These are phyloP conservation scores for Pisolithus albus DNA, from an alignment of 768 basidiomycete species.

Conservation along the genomic window DNA sequence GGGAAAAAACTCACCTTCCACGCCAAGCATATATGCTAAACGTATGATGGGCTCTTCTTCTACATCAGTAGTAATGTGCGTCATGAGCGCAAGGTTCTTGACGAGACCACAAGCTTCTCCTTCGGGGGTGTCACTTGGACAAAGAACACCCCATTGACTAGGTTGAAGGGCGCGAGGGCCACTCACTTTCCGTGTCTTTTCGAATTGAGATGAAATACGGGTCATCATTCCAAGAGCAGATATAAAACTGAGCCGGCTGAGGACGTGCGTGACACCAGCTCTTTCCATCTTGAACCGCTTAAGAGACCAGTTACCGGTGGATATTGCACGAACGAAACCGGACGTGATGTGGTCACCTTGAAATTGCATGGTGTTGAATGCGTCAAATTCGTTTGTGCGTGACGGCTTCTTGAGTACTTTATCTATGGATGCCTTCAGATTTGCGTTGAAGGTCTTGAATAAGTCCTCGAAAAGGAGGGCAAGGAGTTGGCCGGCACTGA, in stretches of 20 bases:
- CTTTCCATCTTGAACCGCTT: conserved; percentile 99
- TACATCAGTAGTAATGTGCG: conserved; percentile 98
- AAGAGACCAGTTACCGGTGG: conserved; percentile 97
- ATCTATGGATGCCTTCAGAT: conserved; percentile 91
- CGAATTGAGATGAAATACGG: conserved; percentile 95
- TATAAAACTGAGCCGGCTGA: conserved; percentile 92
- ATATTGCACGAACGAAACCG: conserved; percentile 95
- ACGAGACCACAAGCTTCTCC: conserved; percentile 98
- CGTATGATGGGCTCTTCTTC: conserved; percentile 91
- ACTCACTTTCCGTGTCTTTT: conserved; percentile 98
- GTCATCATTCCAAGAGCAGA: conserved; percentile 99
- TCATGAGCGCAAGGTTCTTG: conserved; percentile 98
- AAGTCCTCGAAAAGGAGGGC: conserved; percentile 96
- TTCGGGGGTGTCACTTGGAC: conserved; percentile 98
- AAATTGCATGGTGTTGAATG: conserved; percentile 89
- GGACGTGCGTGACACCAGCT: conserved; percentile 96
- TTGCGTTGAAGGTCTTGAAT: conserved; percentile 97
- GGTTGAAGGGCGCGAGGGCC: conserved; percentile 96
- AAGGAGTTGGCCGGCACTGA: conserved; percentile 89
- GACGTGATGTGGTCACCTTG: conserved; percentile 95
- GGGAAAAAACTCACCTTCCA: conserved; percentile 62
- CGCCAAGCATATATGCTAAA: conserved; percentile 90
- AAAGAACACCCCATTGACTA: conserved; percentile 98
- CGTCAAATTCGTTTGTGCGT: conserved; percentile 90
- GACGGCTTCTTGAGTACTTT: conserved; percentile 96